A percentile compares a stretch with the other conserved stretches of the same genome.
phyloP scores from a whole-genome alignment of 2,329 filamentous ascomycete species.

The Penicillium sp. region DNA sequence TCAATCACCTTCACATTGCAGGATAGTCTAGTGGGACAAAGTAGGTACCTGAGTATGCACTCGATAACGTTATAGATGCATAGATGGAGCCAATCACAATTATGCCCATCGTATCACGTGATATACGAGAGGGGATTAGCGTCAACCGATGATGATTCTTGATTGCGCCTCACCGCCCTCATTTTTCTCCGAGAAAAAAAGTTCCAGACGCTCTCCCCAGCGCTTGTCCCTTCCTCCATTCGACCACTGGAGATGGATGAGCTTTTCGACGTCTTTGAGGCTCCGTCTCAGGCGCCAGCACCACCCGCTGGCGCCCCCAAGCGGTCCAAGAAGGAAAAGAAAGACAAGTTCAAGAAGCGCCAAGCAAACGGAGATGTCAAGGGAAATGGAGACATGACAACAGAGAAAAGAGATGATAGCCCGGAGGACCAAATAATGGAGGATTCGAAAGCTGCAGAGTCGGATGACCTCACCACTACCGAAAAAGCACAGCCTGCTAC shows the following conservation, averaged over 20 bases:
- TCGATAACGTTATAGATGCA: too few species aligned
- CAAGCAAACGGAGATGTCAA: constrained; percentile 80
- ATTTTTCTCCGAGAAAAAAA: constrained; percentile 31
- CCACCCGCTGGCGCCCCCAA: constrained; percentile 33
- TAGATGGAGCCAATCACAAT: too few species aligned
- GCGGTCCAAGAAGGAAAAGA: constrained; percentile 54
- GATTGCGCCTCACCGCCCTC: constrained; percentile 20
- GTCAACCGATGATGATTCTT: not conserved
- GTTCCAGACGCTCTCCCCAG: not conserved
- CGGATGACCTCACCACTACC: constrained; percentile 16
- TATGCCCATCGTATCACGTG: not conserved
- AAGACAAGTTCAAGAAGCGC: constrained; percentile 77
- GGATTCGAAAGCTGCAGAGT: constrained; percentile 17
- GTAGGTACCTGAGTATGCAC: too few species aligned
- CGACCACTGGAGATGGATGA: constrained; percentile 63
- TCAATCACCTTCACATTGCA: too few species aligned
- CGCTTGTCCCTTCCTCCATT: constrained; percentile 9
- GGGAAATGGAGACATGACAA: constrained; percentile 31
- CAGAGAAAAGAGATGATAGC: constrained; percentile 34
- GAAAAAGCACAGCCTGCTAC: constrained; percentile 43
- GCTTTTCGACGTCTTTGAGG: constrained; percentile 79
- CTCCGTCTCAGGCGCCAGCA: constrained; percentile 54
- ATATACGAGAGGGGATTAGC: not conserved
- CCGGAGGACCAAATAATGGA: constrained; percentile 21
- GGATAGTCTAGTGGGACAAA: too few species aligned